phyloP scores from a whole-genome alignment of 306 rosid genomes.

The Mucuna pruriens region DNA sequence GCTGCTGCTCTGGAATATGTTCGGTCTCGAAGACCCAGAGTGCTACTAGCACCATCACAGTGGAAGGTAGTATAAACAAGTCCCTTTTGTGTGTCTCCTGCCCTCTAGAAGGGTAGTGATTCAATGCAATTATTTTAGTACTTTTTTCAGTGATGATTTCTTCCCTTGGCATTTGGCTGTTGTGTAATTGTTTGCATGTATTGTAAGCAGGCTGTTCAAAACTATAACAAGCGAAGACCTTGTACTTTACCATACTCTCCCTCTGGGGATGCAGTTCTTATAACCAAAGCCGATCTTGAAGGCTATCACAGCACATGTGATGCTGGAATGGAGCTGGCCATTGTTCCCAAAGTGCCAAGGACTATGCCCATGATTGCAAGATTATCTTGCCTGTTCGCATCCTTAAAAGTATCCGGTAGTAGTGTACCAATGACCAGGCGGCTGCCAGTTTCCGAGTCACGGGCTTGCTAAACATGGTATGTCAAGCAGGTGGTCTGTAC shows the following conservation, averaged over 20 bases:
- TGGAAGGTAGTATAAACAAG: conserved; percentile 79
- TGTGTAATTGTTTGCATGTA: conserved; percentile 10
- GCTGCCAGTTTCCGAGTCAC: conserved; percentile 82
- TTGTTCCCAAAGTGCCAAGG: conserved; percentile 62
- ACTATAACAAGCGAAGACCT: conserved; percentile 55
- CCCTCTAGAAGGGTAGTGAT: neutral
- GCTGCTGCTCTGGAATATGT: conserved; percentile 83
- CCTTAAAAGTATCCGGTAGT: conserved; percentile 71
- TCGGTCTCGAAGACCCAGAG: conserved; percentile 88
- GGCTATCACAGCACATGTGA: conserved; percentile 69
- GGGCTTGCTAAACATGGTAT: conserved; percentile 69
- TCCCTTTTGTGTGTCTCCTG: neutral
- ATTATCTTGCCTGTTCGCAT: conserved; percentile 82
- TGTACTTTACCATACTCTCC: conserved; percentile 61
- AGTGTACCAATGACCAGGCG: conserved; percentile 63
- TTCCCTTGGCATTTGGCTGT: conserved; percentile 26
- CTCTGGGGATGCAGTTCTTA: conserved; percentile 84
- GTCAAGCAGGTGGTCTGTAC: conserved; percentile 51
- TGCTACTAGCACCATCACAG: conserved; percentile 88
- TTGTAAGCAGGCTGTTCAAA: conserved; percentile 82
- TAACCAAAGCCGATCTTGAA: conserved; percentile 94
- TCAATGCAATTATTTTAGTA: neutral
- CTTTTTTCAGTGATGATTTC: conserved; percentile 2
- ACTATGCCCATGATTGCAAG: conserved; percentile 81
- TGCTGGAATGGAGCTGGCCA: conserved; percentile 62